Evolutionary conservation across 805 yeast species (phyloP).

Genomic region (Sugiyamaella qingdaonensis): DNA sequence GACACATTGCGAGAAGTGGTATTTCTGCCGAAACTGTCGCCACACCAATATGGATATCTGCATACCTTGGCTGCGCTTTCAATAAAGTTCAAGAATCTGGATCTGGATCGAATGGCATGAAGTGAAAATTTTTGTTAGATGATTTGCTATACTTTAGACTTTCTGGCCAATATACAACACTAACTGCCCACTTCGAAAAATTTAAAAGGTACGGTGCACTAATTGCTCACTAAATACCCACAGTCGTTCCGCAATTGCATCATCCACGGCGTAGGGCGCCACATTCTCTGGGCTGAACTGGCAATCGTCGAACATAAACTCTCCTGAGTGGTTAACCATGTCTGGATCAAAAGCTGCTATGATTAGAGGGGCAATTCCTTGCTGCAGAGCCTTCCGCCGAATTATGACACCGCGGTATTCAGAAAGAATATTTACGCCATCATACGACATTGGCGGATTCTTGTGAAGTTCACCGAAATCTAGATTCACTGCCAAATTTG

Average conservation of each 20-base stretch:
- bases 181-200: too few species aligned
- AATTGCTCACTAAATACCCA: conserved; percentile 11
- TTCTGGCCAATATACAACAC: too few species aligned
- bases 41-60: too few species aligned
- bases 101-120: too few species aligned
- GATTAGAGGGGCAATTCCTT: conserved; percentile 3
- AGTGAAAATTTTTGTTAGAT: too few species aligned
- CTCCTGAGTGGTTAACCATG: conserved; percentile 4
- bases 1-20: too few species aligned
- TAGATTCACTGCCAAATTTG: conserved; percentile 11
- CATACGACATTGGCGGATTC: conserved; percentile 53
- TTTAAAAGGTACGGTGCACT: not conserved
- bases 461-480: conserved; percentile 39
- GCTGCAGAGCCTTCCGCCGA: conserved; percentile 1
- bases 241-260: conserved; percentile 5
- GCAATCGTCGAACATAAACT: conserved; percentile 5
- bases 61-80: too few species aligned
- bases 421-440: conserved; percentile 31
- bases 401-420: not conserved
- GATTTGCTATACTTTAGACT: too few species aligned
- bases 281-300: not conserved
- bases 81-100: too few species aligned
- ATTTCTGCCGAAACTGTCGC: too few species aligned
- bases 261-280: conserved; percentile 3
- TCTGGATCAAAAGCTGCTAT: conserved; percentile 3